Percentiles rank a stretch among this genome's conserved stretches.
phyloP scores from a whole-genome alignment of 352 stramenopile species.

The Pythium myriotylum region DNA sequence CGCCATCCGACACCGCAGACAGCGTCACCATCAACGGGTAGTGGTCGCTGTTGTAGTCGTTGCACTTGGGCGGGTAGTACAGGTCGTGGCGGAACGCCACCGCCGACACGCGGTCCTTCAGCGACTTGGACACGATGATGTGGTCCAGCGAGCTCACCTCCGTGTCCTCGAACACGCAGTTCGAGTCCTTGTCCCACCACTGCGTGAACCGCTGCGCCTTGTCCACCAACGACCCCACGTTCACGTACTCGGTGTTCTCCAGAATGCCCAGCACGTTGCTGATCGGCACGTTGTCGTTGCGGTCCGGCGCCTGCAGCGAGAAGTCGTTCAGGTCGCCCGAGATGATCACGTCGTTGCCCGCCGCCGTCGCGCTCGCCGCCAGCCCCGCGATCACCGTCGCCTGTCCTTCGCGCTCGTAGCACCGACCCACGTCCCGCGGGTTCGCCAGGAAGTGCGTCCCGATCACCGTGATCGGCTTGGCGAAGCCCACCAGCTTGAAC shows the following conservation, averaged over 20 bases:
- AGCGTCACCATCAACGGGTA: constrained; percentile 38
- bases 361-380: not conserved
- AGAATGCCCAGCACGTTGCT: constrained; percentile 31
- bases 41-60: constrained; percentile 37
- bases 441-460: constrained; percentile 51
- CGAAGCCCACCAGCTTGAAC: constrained; percentile 28
- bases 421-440: constrained; percentile 25
- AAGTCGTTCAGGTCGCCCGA: constrained; percentile 43
- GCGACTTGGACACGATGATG: constrained; percentile 39
- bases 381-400: constrained; percentile 27
- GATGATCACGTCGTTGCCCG: constrained; percentile 32
- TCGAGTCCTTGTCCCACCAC: constrained; percentile 30
- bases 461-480: constrained; percentile 36
- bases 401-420: constrained; percentile 34
- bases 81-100: constrained; percentile 33
- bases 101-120: constrained; percentile 21
- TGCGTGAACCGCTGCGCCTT: constrained; percentile 24
- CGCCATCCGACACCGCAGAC: not conserved
- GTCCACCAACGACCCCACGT: constrained; percentile 8
- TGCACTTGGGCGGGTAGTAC: constrained; percentile 34
- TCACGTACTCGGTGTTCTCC: constrained; percentile 19
- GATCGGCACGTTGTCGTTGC: constrained; percentile 33
- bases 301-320: constrained; percentile 21
- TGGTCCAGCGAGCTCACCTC: constrained; percentile 34
- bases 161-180: constrained; percentile 25